A percentile compares a stretch with the other conserved stretches of the same genome.
Evolutionary conservation across 2,329 filamentous ascomycete genomes (phyloP).

Genomic region (Calonectria leucothoes): DNA sequence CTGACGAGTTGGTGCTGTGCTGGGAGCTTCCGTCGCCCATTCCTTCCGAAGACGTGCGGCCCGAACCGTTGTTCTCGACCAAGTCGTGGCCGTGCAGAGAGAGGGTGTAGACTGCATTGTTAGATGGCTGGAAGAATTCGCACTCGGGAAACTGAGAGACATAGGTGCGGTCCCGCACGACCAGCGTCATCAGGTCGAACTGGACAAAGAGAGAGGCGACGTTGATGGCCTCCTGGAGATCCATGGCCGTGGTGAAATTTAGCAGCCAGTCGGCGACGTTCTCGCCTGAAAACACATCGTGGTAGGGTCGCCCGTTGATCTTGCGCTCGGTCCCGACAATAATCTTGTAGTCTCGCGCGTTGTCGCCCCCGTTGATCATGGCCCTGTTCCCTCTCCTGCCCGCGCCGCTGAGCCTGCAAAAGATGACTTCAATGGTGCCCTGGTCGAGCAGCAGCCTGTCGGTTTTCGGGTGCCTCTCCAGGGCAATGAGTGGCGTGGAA

Average conservation of each 20-base stretch:
- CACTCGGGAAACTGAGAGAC: constrained; percentile 69
- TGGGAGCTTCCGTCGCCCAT: constrained; percentile 57
- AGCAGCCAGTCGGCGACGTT: constrained; percentile 92
- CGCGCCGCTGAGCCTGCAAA: constrained; percentile 86
- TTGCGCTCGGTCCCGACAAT: constrained; percentile 74
- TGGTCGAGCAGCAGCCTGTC: constrained; percentile 91
- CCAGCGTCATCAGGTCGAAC: constrained; percentile 81
- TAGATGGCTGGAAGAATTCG: constrained; percentile 84
- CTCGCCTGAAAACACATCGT: constrained; percentile 92
- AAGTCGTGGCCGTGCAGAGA: constrained; percentile 82
- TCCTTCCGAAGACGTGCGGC: constrained; percentile 71
- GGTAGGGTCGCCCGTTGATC: constrained; percentile 77
- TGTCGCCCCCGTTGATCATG: constrained; percentile 49
- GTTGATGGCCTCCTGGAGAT: constrained; percentile 85
- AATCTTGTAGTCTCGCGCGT: constrained; percentile 57
- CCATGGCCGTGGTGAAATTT: constrained; percentile 95
- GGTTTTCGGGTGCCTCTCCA: constrained; percentile 84
- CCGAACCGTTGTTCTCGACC: constrained; percentile 62
- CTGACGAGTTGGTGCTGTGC: constrained; percentile 63
- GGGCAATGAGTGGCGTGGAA: constrained; percentile 85
- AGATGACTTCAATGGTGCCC: constrained; percentile 92
- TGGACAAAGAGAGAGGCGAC: constrained; percentile 87
- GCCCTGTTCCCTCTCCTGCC: constrained; percentile 86
- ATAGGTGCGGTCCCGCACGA: constrained; percentile 76
- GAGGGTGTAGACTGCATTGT: constrained; percentile 85